Base-by-base conservation (phyloP, 371 early-diverging fungal species). In the Mucor racemosus region DNA sequence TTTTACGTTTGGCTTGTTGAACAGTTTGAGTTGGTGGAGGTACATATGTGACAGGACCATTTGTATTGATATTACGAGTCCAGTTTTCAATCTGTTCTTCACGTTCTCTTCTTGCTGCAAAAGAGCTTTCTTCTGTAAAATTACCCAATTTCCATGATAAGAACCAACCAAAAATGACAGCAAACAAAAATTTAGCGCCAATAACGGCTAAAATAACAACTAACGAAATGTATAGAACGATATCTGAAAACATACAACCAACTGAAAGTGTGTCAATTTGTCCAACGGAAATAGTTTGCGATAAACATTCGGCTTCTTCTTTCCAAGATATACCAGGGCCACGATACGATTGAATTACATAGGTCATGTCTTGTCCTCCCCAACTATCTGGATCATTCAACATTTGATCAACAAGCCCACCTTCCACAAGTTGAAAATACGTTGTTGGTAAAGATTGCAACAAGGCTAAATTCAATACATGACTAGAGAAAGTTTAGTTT, bases 141-240 rank as follows among this genome's bases (percentile, higher is more conserved):
- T 85, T 90, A 53, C 88, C 91, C 44, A 88, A 73, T 40, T 86
- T 80, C 74, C 85, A 87, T 0, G 85, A 81, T 56, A 92, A 71
- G 41, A 90, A 85, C 91, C 91, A 91, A 39, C 86, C 88, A 79
- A 94, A 95, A 46, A 86, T 76, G n/a, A 93, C 70, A 5, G 95
- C 93, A 68, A 92, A 82, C 14, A 77, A 74, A 66, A 95, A 92
- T 74, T 91, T 95, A 76, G 77, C 81, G 62, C 81, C 40, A 56
- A 90, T 88, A 19, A 86, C 84, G 58, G 86, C 87, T 58, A 91
- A 64, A 68, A 88, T 86, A 9, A 38, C 38, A 11, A 58, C 58
- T 91, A 90, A 77, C 31, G 89, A 88, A 14, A 84, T 77, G 48
- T 86, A 88, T 21, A 90, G 74, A n/a, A 86, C 82, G 44, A 90